These are phyloP conservation scores for Cicer arietinum DNA, from an alignment of 306 rosid species.

Conservation along the genomic window DNA sequence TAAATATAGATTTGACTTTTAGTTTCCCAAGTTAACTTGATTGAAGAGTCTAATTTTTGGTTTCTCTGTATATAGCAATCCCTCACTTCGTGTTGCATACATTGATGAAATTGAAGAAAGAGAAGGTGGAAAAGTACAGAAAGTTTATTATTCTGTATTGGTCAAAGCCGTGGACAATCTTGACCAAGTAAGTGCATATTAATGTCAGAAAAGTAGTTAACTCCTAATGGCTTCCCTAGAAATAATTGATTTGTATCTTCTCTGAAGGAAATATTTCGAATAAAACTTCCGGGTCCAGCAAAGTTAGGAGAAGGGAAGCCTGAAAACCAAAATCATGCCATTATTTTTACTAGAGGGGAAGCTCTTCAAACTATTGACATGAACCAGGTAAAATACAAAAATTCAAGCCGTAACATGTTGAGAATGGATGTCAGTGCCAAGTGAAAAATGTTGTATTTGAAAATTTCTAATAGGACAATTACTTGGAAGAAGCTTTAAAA, in stretches of 20 bases:
- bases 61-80: slow-evolving; percentile 63
- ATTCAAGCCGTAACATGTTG: slow-evolving; percentile 39
- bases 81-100: slow-evolving; percentile 97
- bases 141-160: slow-evolving; percentile 95
- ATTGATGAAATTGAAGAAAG: slow-evolving; percentile 98
- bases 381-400: slow-evolving; percentile 75
- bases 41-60: slow-evolving; percentile 42
- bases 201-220: slow-evolving; percentile 34
- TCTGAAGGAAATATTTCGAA: slow-evolving; percentile 83
- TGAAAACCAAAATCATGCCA: slow-evolving; percentile 97
- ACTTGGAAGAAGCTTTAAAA: slow-evolving; percentile 96
- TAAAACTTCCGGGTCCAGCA: slow-evolving; percentile 91
- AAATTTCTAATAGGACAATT: slow-evolving; percentile 72
- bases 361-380: slow-evolving; percentile 97
- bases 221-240: slow-evolving; percentile 29
- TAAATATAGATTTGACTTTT: slow-evolving; percentile 32
- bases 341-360: slow-evolving; percentile 93
- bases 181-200: slow-evolving; percentile 76
- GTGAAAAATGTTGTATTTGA: slow-evolving; percentile 38
- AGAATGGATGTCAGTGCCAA: slow-evolving; percentile 39
- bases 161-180: slow-evolving; percentile 85
- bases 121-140: slow-evolving; percentile 73
- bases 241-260: slow-evolving; percentile 45
- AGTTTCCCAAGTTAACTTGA: slow-evolving; percentile 39
- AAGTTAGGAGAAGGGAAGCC: slow-evolving; percentile 98